Base-by-base conservation (phyloP, 148 eudicot species). In the Nepenthes mirabilis region DNA sequence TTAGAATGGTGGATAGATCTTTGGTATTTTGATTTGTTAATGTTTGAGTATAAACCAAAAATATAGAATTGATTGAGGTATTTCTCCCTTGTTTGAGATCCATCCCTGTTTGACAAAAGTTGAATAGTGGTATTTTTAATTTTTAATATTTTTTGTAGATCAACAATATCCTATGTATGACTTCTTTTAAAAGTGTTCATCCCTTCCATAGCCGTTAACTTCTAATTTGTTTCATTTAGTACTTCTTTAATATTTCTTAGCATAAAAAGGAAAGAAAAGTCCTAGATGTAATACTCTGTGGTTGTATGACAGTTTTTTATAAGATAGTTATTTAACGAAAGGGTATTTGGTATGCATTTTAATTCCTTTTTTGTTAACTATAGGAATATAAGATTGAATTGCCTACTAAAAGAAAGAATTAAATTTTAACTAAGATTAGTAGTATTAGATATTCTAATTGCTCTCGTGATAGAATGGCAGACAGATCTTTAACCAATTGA, bases 251-350 rank as follows among this genome's bases (percentile, higher is more conserved):
- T 49, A 12, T 11, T 12, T 49, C 52, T 49, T 3, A 12, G 52
- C 5, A 49, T 12, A 49, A 49, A 49, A 5, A 9, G n/a, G n/a
- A n/a, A 2, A 3, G 52, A 49, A 12, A 49, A 3, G 11, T 49
- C 14, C 14, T 49, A 1, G 52, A 47, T 9, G 64, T 60, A 12
- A 60, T 9, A 43, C 55, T 50, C 13, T 33, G 49, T 48, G 54
- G 1, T 61, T 64, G 11, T 55, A 2, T 9, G 67, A 64, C 11
- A 64, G 60, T 32, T 33, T 64, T 3, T 64, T 3, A 45, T 14
- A 64, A 1, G 67, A 55, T 1, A 64, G 11, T 32, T 64, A 64
- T 37, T 55, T 64, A 4, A 52, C 52, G 52, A 64, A 37, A 55
- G 67, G 67, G 43, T 64, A 51, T 7, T 55, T 64, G 50, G 58